These are phyloP conservation scores for Mucor velutinosus DNA, from an alignment of 371 early-diverging fungal species.

Conservation along the genomic window DNA sequence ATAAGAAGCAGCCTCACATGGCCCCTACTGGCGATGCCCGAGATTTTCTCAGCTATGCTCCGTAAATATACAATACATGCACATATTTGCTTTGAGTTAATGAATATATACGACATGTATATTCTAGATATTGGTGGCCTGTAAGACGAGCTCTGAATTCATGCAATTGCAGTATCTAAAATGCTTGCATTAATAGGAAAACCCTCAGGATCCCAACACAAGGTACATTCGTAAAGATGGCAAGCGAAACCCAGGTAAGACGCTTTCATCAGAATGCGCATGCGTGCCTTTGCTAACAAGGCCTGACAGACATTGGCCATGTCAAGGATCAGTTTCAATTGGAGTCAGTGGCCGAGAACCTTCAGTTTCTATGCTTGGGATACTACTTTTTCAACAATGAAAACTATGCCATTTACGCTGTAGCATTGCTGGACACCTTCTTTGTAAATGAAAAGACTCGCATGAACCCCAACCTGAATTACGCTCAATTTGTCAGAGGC, in stretches of 20 bases:
- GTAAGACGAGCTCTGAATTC: conserved; percentile 18
- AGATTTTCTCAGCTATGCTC: conserved; percentile 49
- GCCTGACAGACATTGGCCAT: conserved; percentile 23
- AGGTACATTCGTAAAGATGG: conserved; percentile 44
- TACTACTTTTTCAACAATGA: conserved; percentile 32
- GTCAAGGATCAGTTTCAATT: conserved; percentile 40
- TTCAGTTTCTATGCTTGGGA: conserved; percentile 34
- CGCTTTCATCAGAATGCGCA: neutral
- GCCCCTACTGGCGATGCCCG: conserved; percentile 38
- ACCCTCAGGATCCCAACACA: conserved; percentile 9
- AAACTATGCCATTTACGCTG: conserved; percentile 36
- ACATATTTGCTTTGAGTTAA: neutral
- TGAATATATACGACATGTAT: neutral
- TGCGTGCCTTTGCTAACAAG: neutral
- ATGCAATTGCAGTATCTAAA: neutral
- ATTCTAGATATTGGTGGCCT: conserved; percentile 46
- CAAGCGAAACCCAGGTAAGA: conserved; percentile 43
- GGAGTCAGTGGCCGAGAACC: conserved; percentile 38
- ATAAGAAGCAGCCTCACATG: conserved; percentile 31
- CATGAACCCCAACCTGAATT: conserved; percentile 47
- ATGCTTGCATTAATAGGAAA: conserved; percentile 22
- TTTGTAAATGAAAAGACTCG: conserved; percentile 36
- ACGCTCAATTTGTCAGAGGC: conserved; percentile 45
- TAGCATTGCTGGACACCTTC: conserved; percentile 30
- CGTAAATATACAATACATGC: conserved; percentile 25